Evolutionary conservation across 2,329 filamentous ascomycete genomes (phyloP), one percentile per base, ranked within the genome.

Genomic region (Chaetomium globosum): DNA sequence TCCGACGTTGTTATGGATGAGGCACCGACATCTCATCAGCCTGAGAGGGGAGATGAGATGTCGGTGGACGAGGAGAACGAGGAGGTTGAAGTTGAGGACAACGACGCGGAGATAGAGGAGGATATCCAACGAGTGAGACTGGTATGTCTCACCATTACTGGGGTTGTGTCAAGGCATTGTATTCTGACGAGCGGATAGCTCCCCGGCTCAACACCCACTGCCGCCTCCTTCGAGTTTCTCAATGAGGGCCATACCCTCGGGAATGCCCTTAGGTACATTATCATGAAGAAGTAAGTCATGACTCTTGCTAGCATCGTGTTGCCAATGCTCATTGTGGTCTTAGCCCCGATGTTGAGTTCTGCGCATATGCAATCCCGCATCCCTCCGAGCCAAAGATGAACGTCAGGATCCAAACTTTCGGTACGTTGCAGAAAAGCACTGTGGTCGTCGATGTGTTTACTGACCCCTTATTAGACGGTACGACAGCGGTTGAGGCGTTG

Each of bases 341-440:
- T 70, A 98, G 94, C 77, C 94, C 95, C 33, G 88, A 95, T 69
- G 95, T 99, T 66, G 95, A 99, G 77, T 97, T 99, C 80, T 98
- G 95, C 79, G 95, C 94, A 67, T 99, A 99, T 78, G 92, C 94
- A 8, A 98, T 99, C 67, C 95, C 95, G 33, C 95, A 99, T 79
- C 95, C 95, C 59, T 96, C 93, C 48, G 95, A 99, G 79, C 82
- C 89, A 49, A 95, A 96, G 80, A 97, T 99, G 94, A 97, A 98
- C 75, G 82, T 99, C 68, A 87, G 95, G 73, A 98, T 99, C 68
- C 95, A 99, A 79, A 99, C 94, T 71, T 98, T 95, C 74, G 91
- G 94, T 97, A 81, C 75, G 87, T 78, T 53, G 28, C 19, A 21
- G 26, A 12, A 8, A 48, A 7, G 3, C 43, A 10, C 46, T 21